Evolutionary conservation across 371 early-diverging fungal genomes (phyloP).

Genomic region (Batkoa obscura): DNA sequence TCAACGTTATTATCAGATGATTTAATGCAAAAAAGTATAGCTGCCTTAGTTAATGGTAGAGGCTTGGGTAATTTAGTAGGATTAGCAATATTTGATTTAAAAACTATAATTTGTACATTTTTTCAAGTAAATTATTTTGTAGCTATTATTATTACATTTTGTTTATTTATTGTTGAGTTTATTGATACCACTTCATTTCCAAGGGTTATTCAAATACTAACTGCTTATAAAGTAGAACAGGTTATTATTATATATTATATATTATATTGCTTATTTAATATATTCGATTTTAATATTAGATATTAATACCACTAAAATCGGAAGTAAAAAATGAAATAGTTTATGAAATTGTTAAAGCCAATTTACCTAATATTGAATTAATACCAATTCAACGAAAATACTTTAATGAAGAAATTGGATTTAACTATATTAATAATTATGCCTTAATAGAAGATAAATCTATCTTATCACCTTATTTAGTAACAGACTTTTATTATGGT

Average conservation of each 20-base stretch:
- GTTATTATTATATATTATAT: not conserved
- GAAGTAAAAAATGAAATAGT: conserved; percentile 18
- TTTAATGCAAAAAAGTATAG: too few species aligned
- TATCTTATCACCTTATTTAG: conserved; percentile 17
- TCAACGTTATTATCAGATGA: too few species aligned
- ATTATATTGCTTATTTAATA: not conserved
- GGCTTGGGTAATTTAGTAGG: not conserved
- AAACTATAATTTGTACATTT: not conserved
- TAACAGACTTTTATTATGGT: conserved; percentile 22
- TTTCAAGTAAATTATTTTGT: not conserved
- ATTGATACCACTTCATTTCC: conserved; percentile 3
- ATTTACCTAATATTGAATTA: conserved; percentile 20
- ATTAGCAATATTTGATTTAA: not conserved
- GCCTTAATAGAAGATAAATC: conserved; percentile 21
- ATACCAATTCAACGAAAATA: conserved; percentile 25
- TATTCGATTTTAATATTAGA: conserved; percentile 14
- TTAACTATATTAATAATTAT: conserved; percentile 25
- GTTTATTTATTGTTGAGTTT: not conserved
- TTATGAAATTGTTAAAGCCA: conserved; percentile 19
- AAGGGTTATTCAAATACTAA: not conserved
- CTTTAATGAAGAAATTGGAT: conserved; percentile 37
- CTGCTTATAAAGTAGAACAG: not conserved
- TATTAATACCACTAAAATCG: conserved; percentile 9
- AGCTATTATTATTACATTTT: not conserved
- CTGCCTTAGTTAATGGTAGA: too few species aligned